Evolutionary conservation across 805 yeast species (phyloP).

Genomic region (Komagataella phaffii): DNA sequence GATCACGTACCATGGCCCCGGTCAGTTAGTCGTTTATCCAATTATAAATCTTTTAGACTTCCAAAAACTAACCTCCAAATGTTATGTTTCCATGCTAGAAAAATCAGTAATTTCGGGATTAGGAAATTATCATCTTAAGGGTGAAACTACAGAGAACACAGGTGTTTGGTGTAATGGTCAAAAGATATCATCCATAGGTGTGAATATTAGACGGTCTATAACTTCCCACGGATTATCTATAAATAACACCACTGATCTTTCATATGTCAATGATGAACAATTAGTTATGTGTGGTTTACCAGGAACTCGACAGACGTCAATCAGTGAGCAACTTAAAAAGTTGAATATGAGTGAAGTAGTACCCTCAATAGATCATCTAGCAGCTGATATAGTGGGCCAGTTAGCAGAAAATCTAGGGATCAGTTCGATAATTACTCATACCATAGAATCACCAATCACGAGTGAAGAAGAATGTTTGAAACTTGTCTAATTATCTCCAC

Average conservation of each 20-base stretch:
- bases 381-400: background rate
- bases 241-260: constrained; percentile 62
- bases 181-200: constrained; percentile 84
- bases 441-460: background rate
- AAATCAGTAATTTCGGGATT: constrained; percentile 17
- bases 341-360: background rate
- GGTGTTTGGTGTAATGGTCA: constrained; percentile 70
- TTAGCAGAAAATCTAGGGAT: background rate
- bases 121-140: constrained; percentile 20
- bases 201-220: constrained; percentile 70
- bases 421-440: background rate
- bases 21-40: constrained; percentile 82
- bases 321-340: constrained; percentile 9
- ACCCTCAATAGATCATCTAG: background rate
- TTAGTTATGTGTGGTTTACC: constrained; percentile 82
- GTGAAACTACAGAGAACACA: constrained; percentile 51
- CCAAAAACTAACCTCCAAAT: constrained; percentile 31
- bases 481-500: background rate
- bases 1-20: constrained; percentile 93
- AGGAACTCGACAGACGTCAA: constrained; percentile 41
- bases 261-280: constrained; percentile 43
- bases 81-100: constrained; percentile 36
- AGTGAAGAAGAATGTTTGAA: background rate
- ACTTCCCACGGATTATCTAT: constrained; percentile 87
- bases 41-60: constrained; percentile 58